phyloP scores from a whole-genome alignment of 352 stramenopile genomes.

The Elongisporangium prolatum region DNA sequence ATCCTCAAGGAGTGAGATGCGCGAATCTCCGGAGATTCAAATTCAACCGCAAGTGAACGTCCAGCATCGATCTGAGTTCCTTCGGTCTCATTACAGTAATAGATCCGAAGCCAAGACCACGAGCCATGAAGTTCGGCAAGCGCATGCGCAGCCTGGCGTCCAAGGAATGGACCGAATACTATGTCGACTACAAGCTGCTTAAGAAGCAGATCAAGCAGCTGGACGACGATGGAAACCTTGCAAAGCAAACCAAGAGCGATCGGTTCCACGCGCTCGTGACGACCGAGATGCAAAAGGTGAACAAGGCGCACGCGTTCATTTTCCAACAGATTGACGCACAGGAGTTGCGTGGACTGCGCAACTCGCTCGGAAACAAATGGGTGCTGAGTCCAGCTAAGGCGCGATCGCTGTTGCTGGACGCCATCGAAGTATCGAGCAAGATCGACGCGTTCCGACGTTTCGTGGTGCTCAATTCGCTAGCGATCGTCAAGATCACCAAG shows the following conservation, averaged over 20 bases:
- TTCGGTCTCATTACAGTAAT: not conserved
- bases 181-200: slow-evolving; percentile 81
- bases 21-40: not conserved
- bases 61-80: not conserved
- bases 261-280: slow-evolving; percentile 30
- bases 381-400: slow-evolving; percentile 49
- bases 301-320: slow-evolving; percentile 50
- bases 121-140: slow-evolving; percentile 84
- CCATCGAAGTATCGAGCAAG: slow-evolving; percentile 51
- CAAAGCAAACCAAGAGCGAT: slow-evolving; percentile 2
- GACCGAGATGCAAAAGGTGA: slow-evolving; percentile 56
- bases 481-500: slow-evolving; percentile 80
- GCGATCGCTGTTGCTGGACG: slow-evolving; percentile 44
- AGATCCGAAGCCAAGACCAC: not conserved
- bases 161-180: slow-evolving; percentile 53
- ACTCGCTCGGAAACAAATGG: slow-evolving; percentile 45
- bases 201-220: slow-evolving; percentile 60
- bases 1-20: not conserved
- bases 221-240: not conserved
- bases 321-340: slow-evolving; percentile 35
- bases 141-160: slow-evolving; percentile 63
- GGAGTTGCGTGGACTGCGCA: slow-evolving; percentile 33
- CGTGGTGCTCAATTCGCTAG: slow-evolving; percentile 73
- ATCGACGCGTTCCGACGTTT: slow-evolving; percentile 75
- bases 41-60: not conserved